Percentiles rank a stretch among this genome's conserved stretches.
phyloP scores from a whole-genome alignment of 2,329 filamentous ascomycete species.

The Mariannaea sp. region DNA sequence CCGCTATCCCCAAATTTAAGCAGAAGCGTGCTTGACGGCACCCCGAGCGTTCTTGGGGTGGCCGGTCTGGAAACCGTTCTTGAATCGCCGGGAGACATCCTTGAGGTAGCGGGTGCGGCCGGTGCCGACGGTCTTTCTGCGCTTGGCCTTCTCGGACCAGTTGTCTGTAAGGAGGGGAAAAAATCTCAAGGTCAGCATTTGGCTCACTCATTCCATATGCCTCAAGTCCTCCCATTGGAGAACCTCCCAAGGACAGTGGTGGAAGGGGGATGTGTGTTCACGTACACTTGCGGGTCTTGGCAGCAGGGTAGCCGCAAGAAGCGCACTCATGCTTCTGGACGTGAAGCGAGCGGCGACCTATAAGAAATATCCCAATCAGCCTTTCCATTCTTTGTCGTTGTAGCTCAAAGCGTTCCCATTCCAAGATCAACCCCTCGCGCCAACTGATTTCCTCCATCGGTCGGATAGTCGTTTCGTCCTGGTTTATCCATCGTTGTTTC shows the following conservation, averaged over 20 bases:
- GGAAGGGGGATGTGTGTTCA: conserved; percentile 40
- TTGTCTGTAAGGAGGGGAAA: conserved; percentile 72
- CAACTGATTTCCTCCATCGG: conserved; percentile 24
- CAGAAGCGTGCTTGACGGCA: conserved; percentile 51
- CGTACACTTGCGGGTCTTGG: conserved; percentile 99
- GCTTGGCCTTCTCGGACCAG: conserved; percentile 99
- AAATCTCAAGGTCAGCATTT: conserved; percentile 30
- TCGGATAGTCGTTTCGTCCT: conserved; percentile 20
- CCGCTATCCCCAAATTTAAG: conserved; percentile 33
- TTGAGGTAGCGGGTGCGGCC: conserved; percentile 96
- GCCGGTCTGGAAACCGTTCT: conserved; percentile 96
- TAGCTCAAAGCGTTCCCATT: background rate
- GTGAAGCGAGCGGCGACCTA: conserved; percentile 96
- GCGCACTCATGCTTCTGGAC: conserved; percentile 99
- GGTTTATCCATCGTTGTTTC: conserved; percentile 19
- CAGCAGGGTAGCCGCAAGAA: conserved; percentile 93
- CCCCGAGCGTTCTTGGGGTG: conserved; percentile 82
- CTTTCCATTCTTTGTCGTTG: conserved; percentile 15
- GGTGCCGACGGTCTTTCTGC: conserved; percentile 98
- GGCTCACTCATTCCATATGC: background rate
- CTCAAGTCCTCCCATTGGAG: conserved; percentile 4
- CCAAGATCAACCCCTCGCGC: conserved; percentile 10
- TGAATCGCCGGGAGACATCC: conserved; percentile 89
- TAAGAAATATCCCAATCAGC: conserved; percentile 35
- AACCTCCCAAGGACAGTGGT: conserved; percentile 4